These are phyloP conservation scores for Talaromyces liani DNA, from an alignment of 495 filamentous ascomycete species.

Conservation along the genomic window DNA sequence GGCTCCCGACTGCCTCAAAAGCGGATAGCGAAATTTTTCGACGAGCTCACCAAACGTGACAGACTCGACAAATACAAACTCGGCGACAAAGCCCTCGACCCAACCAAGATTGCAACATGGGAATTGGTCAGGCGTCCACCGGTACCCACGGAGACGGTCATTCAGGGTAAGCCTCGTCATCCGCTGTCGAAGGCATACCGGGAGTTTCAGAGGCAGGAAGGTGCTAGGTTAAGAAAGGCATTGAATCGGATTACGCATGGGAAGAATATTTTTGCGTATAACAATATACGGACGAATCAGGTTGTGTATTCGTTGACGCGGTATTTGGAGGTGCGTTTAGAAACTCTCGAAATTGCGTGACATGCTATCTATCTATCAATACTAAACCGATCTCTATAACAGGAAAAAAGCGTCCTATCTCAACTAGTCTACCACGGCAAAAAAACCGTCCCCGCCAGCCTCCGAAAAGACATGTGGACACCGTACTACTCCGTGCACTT, in stretches of 20 bases:
- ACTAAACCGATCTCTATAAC: neutral
- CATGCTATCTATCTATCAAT: neutral
- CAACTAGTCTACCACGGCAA: conserved; percentile 89
- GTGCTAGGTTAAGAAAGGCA: conserved; percentile 37
- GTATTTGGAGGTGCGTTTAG: conserved; percentile 54
- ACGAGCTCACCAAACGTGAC: conserved; percentile 8
- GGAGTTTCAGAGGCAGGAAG: conserved; percentile 28
- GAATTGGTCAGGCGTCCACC: conserved; percentile 33
- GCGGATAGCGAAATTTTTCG: conserved; percentile 21
- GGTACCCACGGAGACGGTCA: conserved; percentile 28
- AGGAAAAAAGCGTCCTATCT: conserved; percentile 60
- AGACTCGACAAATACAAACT: conserved; percentile 3
- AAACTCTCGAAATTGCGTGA: neutral
- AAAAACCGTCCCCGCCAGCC: conserved; percentile 66
- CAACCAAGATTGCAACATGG: conserved; percentile 36
- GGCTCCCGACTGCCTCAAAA: conserved; percentile 20
- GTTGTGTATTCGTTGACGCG: conserved; percentile 73
- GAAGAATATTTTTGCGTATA: conserved; percentile 75
- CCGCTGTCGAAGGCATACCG: conserved; percentile 36
- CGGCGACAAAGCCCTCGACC: conserved; percentile 31
- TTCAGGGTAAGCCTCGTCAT: conserved; percentile 32
- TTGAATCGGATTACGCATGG: conserved; percentile 45
- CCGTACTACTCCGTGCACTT: conserved; percentile 73
- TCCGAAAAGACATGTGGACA: conserved; percentile 91
- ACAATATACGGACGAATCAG: conserved; percentile 72